Conservation (phyloP, 176 grass and related monocot species). For the Saccharum spontaneum region DNA sequence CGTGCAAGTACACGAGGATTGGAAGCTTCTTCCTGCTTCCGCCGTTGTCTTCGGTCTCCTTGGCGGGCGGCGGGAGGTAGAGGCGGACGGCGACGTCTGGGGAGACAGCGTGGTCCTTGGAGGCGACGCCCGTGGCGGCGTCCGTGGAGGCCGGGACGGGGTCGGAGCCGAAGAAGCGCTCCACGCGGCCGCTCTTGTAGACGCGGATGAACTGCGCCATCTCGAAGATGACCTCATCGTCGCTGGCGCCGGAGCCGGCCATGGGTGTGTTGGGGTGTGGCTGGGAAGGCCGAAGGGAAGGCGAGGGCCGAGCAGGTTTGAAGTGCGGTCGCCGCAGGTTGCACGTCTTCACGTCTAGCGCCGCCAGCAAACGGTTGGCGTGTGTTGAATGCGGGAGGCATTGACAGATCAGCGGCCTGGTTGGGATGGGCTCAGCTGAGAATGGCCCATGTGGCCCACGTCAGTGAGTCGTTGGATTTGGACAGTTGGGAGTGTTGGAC, state of each 20-base stretch:
- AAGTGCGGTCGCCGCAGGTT: neutral
- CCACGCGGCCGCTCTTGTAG: slow-evolving; percentile 54
- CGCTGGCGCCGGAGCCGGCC: slow-evolving; percentile 32
- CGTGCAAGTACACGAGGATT: slow-evolving; percentile 54
- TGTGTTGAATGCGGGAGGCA: neutral
- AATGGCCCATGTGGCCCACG: slow-evolving; percentile 23
- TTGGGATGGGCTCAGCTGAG: neutral
- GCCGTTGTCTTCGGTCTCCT: neutral
- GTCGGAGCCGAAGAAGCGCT: slow-evolving; percentile 53
- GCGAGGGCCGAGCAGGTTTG: neutral
- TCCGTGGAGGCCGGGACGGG: slow-evolving; percentile 45
- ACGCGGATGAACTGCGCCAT: slow-evolving; percentile 46
- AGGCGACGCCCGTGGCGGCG: slow-evolving; percentile 42
- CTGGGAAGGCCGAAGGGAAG: neutral
- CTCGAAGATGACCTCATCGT: slow-evolving; percentile 55
- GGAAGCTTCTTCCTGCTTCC: slow-evolving; percentile 30
- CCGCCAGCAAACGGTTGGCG: neutral
- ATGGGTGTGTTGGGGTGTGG: neutral
- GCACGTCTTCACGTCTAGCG: neutral
- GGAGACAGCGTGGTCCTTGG: slow-evolving; percentile 46
- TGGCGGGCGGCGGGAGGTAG: slow-evolving; percentile 48
- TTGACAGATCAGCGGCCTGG: slow-evolving; percentile 12
- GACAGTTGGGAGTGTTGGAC: neutral
- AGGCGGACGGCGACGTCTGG: slow-evolving; percentile 44
- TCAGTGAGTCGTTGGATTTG: neutral